phyloP scores from a whole-genome alignment of 1,284 basidiomycete species.

The Boletus nobilissimus region DNA sequence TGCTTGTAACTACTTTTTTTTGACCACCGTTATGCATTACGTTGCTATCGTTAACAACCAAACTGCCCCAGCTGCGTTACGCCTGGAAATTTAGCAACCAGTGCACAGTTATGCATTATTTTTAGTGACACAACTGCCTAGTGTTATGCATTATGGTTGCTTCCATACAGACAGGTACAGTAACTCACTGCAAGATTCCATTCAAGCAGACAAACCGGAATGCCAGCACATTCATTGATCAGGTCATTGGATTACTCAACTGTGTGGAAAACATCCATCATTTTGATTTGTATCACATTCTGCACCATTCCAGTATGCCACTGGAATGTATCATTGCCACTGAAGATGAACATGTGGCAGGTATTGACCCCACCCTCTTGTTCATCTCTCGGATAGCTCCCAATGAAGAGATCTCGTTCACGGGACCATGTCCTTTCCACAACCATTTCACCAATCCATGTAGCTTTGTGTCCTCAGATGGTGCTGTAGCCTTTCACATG shows the following conservation, averaged over 20 bases:
- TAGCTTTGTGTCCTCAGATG: no score
- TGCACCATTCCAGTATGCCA: not conserved
- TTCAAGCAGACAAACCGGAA: not conserved
- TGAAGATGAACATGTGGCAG: not conserved
- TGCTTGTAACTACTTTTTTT: no score
- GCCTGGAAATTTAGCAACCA: not conserved
- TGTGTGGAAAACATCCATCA: not conserved
- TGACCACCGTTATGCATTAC: not conserved
- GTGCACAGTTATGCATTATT: not conserved
- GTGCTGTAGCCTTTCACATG: no score
- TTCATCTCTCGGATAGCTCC: not conserved
- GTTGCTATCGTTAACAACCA: not conserved
- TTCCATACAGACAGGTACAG: no score
- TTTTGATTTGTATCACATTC: constrained; percentile 7
- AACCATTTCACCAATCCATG: no score
- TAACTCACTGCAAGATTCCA: constrained; percentile 8
- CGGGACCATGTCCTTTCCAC: no score
- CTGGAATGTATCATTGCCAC: not conserved
- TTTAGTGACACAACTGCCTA: not conserved
- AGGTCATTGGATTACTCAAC: constrained; percentile 6
- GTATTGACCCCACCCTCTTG: not conserved
- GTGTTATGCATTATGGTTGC: not conserved
- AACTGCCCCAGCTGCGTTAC: not conserved
- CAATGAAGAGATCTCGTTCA: no score
- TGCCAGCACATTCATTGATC: not conserved